These are phyloP conservation scores for Nitzschia inconspicua DNA, from an alignment of 108 stramenopile species.

Conservation along the genomic window DNA sequence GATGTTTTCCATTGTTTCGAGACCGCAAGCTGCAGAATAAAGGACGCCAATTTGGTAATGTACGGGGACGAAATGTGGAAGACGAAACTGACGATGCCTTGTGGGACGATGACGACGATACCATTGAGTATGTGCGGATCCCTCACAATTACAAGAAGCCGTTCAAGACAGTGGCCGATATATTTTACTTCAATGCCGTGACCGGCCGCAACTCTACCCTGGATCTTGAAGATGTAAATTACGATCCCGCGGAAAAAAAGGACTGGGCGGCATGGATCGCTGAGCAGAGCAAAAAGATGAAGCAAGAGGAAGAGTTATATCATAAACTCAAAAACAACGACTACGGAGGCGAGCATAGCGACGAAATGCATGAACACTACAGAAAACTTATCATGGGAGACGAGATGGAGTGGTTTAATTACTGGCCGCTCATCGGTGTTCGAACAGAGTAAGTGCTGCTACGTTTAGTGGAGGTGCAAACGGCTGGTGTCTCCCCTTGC, in stretches of 20 bases:
- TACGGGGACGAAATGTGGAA: neutral
- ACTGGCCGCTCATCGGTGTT: slow-evolving; percentile 27
- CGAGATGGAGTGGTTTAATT: slow-evolving; percentile 22
- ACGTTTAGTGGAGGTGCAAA: neutral
- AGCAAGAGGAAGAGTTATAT: slow-evolving; percentile 3
- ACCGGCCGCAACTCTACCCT: neutral
- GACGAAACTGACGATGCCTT: no score
- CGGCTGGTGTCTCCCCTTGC: slow-evolving; percentile 20
- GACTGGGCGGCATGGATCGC: slow-evolving; percentile 4
- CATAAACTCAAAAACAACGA: neutral
- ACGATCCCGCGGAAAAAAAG: neutral
- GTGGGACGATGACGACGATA: no score
- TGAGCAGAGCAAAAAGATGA: neutral
- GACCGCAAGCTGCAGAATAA: neutral
- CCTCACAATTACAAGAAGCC: neutral
- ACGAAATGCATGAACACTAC: neutral
- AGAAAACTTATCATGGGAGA: slow-evolving; percentile 19
- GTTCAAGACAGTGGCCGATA: slow-evolving; percentile 1
- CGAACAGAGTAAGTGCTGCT: slow-evolving; percentile 23
- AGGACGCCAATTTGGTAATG: neutral
- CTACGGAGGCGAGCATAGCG: neutral
- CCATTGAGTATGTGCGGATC: no score
- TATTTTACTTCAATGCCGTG: neutral
- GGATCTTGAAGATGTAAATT: slow-evolving; percentile 2
- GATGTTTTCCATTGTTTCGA: slow-evolving; percentile 19